phyloP scores from a whole-genome alignment of 2,329 filamentous ascomycete species.

The Aphanoascus verrucosus region DNA sequence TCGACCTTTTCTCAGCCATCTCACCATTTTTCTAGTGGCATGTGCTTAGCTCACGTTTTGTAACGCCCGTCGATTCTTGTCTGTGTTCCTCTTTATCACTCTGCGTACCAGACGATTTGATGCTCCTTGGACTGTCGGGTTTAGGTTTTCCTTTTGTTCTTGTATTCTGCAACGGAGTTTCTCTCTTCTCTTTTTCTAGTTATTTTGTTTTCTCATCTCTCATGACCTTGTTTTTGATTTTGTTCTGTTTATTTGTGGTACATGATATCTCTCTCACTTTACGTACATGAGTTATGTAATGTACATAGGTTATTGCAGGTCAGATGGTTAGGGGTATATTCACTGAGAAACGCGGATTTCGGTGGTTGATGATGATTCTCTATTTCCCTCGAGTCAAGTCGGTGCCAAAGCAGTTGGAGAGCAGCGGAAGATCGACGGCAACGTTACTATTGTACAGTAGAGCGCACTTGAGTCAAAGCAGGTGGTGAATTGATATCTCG shows the following conservation, averaged over 20 bases:
- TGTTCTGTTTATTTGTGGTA: slow-evolving; percentile 3
- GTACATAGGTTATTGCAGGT: slow-evolving; percentile 9
- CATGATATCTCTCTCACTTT: slow-evolving; percentile 6
- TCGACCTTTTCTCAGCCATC: background rate
- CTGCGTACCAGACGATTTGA: background rate
- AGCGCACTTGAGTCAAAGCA: background rate
- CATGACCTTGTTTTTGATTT: background rate
- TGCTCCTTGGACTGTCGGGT: background rate
- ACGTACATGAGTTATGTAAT: slow-evolving; percentile 9
- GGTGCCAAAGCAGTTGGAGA: background rate
- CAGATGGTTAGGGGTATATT: slow-evolving; percentile 9
- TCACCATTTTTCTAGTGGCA: background rate
- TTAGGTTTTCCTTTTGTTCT: background rate
- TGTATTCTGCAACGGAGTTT: slow-evolving; percentile 2
- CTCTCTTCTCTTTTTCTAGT: background rate
- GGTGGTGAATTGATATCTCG: too few relatives aligned
- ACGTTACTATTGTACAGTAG: background rate
- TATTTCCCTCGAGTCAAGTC: background rate
- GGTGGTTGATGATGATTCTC: background rate
- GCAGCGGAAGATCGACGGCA: background rate
- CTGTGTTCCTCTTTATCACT: background rate
- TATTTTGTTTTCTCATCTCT: background rate
- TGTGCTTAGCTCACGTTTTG: background rate
- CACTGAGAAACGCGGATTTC: slow-evolving; percentile 4
- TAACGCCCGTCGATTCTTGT: background rate